Conservation (phyloP, 2,329 filamentous ascomycete species). For the Monosporascus sp. region DNA sequence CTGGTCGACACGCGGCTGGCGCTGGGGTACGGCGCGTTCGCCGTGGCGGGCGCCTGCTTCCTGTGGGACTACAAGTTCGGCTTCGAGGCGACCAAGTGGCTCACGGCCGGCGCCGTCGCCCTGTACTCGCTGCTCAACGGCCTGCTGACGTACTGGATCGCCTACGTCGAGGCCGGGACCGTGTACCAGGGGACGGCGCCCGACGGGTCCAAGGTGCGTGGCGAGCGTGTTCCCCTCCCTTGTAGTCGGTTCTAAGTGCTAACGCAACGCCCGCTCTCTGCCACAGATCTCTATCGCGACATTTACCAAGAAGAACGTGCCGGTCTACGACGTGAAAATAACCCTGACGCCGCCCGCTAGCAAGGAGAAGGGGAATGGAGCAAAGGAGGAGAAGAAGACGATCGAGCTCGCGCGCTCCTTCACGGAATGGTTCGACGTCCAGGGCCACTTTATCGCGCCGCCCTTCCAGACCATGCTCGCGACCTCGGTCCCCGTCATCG, state of each 20-base stretch:
- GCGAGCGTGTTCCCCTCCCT: too few relatives aligned
- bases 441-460: slow-evolving; percentile 65
- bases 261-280: not conserved
- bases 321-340: slow-evolving; percentile 73
- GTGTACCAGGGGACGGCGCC: slow-evolving; percentile 71
- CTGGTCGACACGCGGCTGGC: slow-evolving; percentile 77
- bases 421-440: slow-evolving; percentile 69
- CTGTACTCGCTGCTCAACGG: slow-evolving; percentile 77
- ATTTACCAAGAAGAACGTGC: slow-evolving; percentile 71
- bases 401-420: slow-evolving; percentile 60
- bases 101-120: slow-evolving; percentile 72
- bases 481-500: slow-evolving; percentile 60
- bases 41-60: slow-evolving; percentile 78
- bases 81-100: slow-evolving; percentile 79
- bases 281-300: slow-evolving; percentile 67
- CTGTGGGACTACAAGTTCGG: slow-evolving; percentile 87
- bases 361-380: slow-evolving; percentile 34
- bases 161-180: slow-evolving; percentile 71
- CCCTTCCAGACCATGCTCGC: slow-evolving; percentile 78
- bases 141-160: slow-evolving; percentile 76
- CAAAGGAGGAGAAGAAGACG: slow-evolving; percentile 35
- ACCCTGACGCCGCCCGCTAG: slow-evolving; percentile 37
- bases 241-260: too few relatives aligned
- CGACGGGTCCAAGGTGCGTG: slow-evolving; percentile 42
- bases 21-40: slow-evolving; percentile 78